Base-by-base conservation (phyloP, 225 moss, liverwort and hornwort species). In the Takakia lepidozioides region DNA sequence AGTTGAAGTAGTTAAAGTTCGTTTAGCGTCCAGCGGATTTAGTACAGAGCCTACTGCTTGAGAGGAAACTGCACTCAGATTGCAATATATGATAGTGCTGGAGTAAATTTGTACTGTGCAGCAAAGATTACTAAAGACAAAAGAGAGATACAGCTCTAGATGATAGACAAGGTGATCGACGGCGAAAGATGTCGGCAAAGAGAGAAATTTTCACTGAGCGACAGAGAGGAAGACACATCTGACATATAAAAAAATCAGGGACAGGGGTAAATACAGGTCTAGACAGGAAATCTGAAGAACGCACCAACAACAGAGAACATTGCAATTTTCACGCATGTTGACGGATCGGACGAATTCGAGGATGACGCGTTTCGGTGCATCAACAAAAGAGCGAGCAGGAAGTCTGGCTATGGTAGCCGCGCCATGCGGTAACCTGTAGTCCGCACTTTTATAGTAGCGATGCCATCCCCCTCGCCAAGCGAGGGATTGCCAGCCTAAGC, bases 291-390 rank as follows among this genome's bases (percentile, higher is more conserved):
- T 51, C 10, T 37, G 5, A 7, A 47, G 47, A 16, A 17, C 5
- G 59, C 30, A 79, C 79, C 79, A 79, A 73, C 74, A 74, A 48
- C 79, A 79, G 44, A 79, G 74, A 9, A 79, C 26, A 9, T 79
- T 74, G 19, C 57, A 63, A 58, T 79, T 74, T 54, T 74, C 74
- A 35, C 79, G 63, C 54, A 56, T 65, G 50, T 79, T 79, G 47
- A 79, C 74, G 29, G 70, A 54, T 60, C 39, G 70, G 30, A 79
- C 79, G 39, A 79, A 79, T 22, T 79, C 70, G 43, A 79, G 70
- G 49, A 79, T 60, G 7, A 70, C 64, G 38, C 60, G 74, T 39
- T 79, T 74, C 14, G 79, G 79, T 20, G 79, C 70, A 42, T 79
- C 79, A 45, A 79, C 79, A 47, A 57, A 79, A 8, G 79, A 79